These are phyloP conservation scores for Chytridiales sp. DNA, from an alignment of 371 early-diverging fungal genomes.

Conservation along the genomic window DNA sequence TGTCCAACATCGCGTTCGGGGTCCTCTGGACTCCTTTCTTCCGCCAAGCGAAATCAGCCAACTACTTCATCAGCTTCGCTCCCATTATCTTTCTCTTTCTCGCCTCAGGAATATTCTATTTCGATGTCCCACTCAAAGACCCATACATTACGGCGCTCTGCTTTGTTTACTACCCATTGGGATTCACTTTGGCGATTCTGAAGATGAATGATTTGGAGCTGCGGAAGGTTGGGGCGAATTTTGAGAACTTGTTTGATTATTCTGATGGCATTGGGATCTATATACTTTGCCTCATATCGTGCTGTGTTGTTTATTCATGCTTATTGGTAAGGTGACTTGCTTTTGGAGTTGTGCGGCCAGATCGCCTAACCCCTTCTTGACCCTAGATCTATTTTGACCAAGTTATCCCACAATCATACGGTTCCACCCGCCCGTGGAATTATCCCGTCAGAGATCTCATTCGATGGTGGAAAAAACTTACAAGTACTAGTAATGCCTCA, in stretches of 20 bases:
- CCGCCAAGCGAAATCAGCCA: constrained; percentile 14
- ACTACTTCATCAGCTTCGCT: constrained; percentile 5
- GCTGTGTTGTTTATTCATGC: too few relatives aligned
- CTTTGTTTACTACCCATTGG: constrained; percentile 17
- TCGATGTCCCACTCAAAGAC: constrained; percentile 15
- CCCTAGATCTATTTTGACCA: constrained; percentile 49
- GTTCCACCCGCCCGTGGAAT: constrained; percentile 58
- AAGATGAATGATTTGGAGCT: constrained; percentile 17
- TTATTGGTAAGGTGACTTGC: too few relatives aligned
- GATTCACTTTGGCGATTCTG: constrained; percentile 22
- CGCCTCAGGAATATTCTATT: neutral
- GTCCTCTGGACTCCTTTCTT: constrained; percentile 17
- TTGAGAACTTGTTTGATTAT: constrained; percentile 21
- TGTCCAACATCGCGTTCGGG: constrained; percentile 16
- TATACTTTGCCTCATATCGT: too few relatives aligned
- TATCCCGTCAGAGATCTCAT: constrained; percentile 46
- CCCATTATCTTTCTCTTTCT: constrained; percentile 16
- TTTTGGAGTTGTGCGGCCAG: too few relatives aligned
- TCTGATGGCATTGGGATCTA: neutral
- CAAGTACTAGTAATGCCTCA: too few relatives aligned
- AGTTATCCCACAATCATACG: constrained; percentile 62
- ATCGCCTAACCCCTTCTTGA: neutral
- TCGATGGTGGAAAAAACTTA: constrained; percentile 2
- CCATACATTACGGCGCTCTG: constrained; percentile 1
- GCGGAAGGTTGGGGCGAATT: constrained; percentile 12